Evolutionary conservation across 2,329 filamentous ascomycete species (phyloP), one percentile per base, ranked within the genome.

Genomic region (Fusarium verrucosum): DNA sequence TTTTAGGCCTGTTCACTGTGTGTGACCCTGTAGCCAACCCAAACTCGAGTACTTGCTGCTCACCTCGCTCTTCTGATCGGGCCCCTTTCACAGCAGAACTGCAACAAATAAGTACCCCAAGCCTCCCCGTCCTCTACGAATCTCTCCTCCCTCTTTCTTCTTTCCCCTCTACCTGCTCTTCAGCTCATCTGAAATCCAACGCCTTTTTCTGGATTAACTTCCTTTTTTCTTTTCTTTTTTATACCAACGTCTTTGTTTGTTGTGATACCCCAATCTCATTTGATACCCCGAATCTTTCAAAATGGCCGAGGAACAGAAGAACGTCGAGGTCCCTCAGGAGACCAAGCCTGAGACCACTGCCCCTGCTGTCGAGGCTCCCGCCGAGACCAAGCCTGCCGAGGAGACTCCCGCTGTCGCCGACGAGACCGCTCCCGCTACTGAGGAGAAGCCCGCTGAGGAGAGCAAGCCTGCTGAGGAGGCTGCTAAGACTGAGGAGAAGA

Each of bases 221-320:
- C 72, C 70, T 74, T 72, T 72, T 72, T 69, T 67, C 42, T 56
- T 60, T 74, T 73, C 74, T 68, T 72, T 78, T 78, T 77, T 75
- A 77, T 77, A 76, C 74, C 73, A 73, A 72, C 71, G 72, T 74
- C 76, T 77, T 77, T 79, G 74, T 76, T 77, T 78, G 79, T 83
- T 78, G 79, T 83, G 82, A 84, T 84, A 83, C 82, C 81, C n/a
- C 81, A 76, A 66, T 69, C 60, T 72, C 73, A 74, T 78, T 77
- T 75, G 72, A 76, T 74, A 79, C 76, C 73, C 72, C 75, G 73
- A 74, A 75, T 76, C 74, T 75, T 75, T 77, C 82, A 85, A 73
- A 83, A 92, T 92, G 89, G 87, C 90, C 81, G 89, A 92, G 75
- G 83, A 82, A 78, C 85, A 88, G 79, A 92, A 92, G 83, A 85